These are phyloP conservation scores for Acanthamoeba healyi DNA, from an alignment of 208 protist genomes.

Conservation along the genomic window DNA sequence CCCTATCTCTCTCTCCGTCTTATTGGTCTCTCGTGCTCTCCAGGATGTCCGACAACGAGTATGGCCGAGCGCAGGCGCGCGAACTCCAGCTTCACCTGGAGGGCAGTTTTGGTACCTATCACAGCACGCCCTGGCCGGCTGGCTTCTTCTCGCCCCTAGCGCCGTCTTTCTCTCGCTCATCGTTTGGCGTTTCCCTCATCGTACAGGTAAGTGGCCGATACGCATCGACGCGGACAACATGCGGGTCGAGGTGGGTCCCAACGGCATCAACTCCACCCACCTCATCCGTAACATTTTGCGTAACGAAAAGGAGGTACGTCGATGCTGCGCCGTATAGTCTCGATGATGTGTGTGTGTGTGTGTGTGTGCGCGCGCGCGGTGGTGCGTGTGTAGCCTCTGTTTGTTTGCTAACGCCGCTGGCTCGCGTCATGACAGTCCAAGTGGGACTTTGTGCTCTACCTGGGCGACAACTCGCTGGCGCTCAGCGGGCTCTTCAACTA, in stretches of 20 bases:
- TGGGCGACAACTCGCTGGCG: slow-evolving; percentile 37
- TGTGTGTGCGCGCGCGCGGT: neutral
- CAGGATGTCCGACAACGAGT: slow-evolving; percentile 57
- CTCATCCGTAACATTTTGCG: slow-evolving; percentile 58
- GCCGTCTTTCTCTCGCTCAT: too few relatives aligned
- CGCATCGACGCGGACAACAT: slow-evolving; percentile 44
- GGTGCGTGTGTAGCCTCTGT: neutral
- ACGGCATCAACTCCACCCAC: slow-evolving; percentile 20
- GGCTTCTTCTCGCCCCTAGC: too few relatives aligned
- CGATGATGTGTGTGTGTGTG: neutral
- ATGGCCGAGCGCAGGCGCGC: slow-evolving; percentile 50
- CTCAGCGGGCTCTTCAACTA: slow-evolving; percentile 57
- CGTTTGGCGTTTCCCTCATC: too few relatives aligned
- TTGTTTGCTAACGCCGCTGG: too few relatives aligned
- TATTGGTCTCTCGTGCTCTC: too few relatives aligned
- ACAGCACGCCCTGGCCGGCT: too few relatives aligned
- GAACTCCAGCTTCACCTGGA: slow-evolving; percentile 59
- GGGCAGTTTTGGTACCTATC: slow-evolving; percentile 32
- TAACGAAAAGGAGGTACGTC: slow-evolving; percentile 3
- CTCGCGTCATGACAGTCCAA: neutral
- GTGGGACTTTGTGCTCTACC: slow-evolving; percentile 58
- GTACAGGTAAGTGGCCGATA: slow-evolving; percentile 61
- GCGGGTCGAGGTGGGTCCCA: slow-evolving; percentile 63
- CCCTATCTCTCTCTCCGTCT: neutral
- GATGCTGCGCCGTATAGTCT: neutral